A percentile compares a stretch with the other conserved stretches of the same genome.
Evolutionary conservation across 2,329 filamentous ascomycete species (phyloP).

Genomic region (Dothistroma pini): DNA sequence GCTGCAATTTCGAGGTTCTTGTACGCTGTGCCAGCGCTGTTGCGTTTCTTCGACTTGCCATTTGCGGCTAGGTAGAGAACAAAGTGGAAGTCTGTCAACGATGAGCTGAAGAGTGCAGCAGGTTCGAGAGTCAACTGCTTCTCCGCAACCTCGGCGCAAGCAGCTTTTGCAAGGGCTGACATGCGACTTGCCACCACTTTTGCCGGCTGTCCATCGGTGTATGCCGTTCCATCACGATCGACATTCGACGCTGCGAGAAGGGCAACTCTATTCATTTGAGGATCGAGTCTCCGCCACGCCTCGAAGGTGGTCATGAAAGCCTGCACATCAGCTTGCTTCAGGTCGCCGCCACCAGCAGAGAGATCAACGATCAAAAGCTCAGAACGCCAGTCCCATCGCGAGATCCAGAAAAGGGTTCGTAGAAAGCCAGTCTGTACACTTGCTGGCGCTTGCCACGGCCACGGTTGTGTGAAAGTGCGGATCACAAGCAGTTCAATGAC

Average conservation of each 20-base stretch:
- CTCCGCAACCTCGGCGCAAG: slow-evolving; percentile 53
- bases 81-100: slow-evolving; percentile 77
- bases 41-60: slow-evolving; percentile 28
- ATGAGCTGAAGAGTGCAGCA: slow-evolving; percentile 65
- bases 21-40: slow-evolving; percentile 55
- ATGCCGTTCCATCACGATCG: slow-evolving; percentile 73
- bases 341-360: slow-evolving; percentile 28
- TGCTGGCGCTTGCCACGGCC: slow-evolving; percentile 75
- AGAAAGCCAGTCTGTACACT: slow-evolving; percentile 77
- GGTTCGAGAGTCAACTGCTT: slow-evolving; percentile 40
- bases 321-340: slow-evolving; percentile 59
- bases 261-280: slow-evolving; percentile 76
- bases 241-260: slow-evolving; percentile 78
- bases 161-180: slow-evolving; percentile 75
- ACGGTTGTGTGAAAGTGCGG: slow-evolving; percentile 73
- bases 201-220: slow-evolving; percentile 69
- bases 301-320: slow-evolving; percentile 68
- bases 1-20: slow-evolving; percentile 72
- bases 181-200: slow-evolving; percentile 82
- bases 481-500: slow-evolving; percentile 79
- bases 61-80: slow-evolving; percentile 67
- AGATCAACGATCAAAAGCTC: slow-evolving; percentile 80
- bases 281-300: slow-evolving; percentile 83
- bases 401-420: slow-evolving; percentile 72
- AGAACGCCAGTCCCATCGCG: slow-evolving; percentile 87